Evolutionary conservation across 371 early-diverging fungal genomes (phyloP), one percentile per base, ranked within the genome.

Genomic region (Mortierella sp.): DNA sequence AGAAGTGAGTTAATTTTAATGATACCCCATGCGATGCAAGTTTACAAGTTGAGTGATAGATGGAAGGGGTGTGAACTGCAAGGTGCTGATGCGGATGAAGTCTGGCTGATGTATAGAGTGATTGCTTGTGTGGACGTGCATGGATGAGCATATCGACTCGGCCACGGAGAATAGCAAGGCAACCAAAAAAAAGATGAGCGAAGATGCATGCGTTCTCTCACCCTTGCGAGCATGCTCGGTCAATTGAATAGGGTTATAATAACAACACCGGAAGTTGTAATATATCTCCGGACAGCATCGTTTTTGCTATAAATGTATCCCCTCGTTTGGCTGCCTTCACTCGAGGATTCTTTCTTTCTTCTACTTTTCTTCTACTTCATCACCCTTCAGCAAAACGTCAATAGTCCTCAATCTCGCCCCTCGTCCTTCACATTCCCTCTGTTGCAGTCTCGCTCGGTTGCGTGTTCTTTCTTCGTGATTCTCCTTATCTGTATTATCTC

Each of bases 21-120:
- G 44, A 44, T 17, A 8, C 19, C 9, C 17, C 19, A 44, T 44
- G 44, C 9, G 19, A 19, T 17, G 44, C 9, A 8, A 21, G 44
- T 8, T 44, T 17, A 44, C 43, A n/a, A 21, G 43, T 19, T 19
- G 39, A 39, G 17, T 44, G 44, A n/a, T 19, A 6, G 44, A 44
- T 44, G 43, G 43, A 43, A 6, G 19, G 21, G 17, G 44, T 44
- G 21, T 44, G 44, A 44, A 8, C 11, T 19, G 44, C 44, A 44
- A 44, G 44, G 44, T 44, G 44, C 44, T 15, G 43, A 43, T 43
- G 43, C 11, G 43, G 43, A 43, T 43, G 43, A 15, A n/a, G 43
- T 6, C 6, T 4, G 37, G 14, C 37, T 34, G 37, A 34, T 7
- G 7, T 34, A 34, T 34, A 34, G 43, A 11, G 37, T 34, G 37